These are phyloP conservation scores for Fraxinus baroniana DNA, from an alignment of 305 asterid species.

Conservation along the genomic window DNA sequence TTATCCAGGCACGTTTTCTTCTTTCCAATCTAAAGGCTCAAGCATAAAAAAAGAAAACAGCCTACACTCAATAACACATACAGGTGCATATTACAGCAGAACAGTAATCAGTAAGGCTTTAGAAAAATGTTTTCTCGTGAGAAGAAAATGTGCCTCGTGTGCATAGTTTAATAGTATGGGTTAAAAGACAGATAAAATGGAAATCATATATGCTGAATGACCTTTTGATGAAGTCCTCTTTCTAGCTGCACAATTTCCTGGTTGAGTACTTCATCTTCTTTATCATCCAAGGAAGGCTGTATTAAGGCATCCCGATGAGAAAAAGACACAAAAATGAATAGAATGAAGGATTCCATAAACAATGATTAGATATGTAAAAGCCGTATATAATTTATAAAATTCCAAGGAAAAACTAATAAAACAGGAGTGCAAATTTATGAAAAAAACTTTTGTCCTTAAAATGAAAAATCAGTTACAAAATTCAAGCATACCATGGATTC, in stretches of 20 bases:
- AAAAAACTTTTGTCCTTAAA: constrained; percentile 1
- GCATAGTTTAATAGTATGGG: neutral
- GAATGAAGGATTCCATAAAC: neutral
- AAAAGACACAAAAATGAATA: neutral
- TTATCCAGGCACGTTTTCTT: constrained; percentile 61
- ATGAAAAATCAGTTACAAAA: constrained; percentile 6
- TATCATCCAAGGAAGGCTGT: constrained; percentile 87
- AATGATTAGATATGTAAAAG: neutral
- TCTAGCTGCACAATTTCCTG: constrained; percentile 71
- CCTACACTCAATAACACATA: constrained; percentile 9
- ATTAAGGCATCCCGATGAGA: neutral
- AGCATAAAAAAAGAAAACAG: constrained; percentile 29
- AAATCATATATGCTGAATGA: constrained; percentile 26
- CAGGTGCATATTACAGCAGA: constrained; percentile 11
- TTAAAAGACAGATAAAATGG: neutral
- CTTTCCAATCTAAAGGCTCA: constrained; percentile 50
- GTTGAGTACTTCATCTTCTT: constrained; percentile 64
- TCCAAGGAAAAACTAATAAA: neutral
- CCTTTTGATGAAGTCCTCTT: constrained; percentile 66
- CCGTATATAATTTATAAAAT: constrained; percentile 9
- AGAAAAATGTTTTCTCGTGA: neutral
- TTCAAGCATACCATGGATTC: constrained; percentile 79
- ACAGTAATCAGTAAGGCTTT: neutral
- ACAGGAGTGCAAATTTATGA: constrained; percentile 4
- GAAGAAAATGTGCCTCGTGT: neutral